Base-by-base conservation (phyloP, 1,139 yeast genomes). In the Scheffersomyces titani region DNA sequence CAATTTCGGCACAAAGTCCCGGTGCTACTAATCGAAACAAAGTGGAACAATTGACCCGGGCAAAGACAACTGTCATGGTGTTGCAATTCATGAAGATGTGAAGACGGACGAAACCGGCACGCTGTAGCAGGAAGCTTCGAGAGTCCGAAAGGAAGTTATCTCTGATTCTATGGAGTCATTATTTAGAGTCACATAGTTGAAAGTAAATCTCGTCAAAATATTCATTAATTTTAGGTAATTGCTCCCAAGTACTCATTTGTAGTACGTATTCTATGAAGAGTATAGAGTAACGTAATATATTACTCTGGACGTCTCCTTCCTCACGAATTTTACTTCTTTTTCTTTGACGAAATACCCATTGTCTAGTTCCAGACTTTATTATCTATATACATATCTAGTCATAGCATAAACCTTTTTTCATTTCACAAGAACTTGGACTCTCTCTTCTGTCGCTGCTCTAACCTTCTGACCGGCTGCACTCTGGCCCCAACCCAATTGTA, bases 401-500 rank as follows among this genome's bases (percentile, higher is more conserved):
- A 16, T 30, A 30, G 40, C 16, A 30, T 30, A 11, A 9, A 30
- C 5, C n/a, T 22, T 6, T 21, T 47, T 50, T 22, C 16, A 13
- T 20, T 30, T 51, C 55, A 65, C 54, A 64, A 55, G 51, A 59
- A 65, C 57, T 55, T 55, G 40, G 66, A 61, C n/a, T 52, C 51
- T 52, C 59, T 54, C 57, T 57, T 58, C 52, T 61, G 53, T 63
- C 64, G 68, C 61, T 64, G 62, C 55, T 61, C 67, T 62, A 71
- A 60, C 61, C 83, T 69, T 57, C 72, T 65, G 9, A 70, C 69
- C 2, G 85, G 85, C 49, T 73, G 74, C 56, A 89, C 89, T 64
- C 81, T 78, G 13, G 96, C 96, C 3, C 94, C 93, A 7, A 81
- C 69, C 92, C 96, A 90, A 51, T 90, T 86, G 76, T 86, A 89